Conservation (phyloP, 495 filamentous ascomycete genomes). For the Aspergillus saccharolyticus region DNA sequence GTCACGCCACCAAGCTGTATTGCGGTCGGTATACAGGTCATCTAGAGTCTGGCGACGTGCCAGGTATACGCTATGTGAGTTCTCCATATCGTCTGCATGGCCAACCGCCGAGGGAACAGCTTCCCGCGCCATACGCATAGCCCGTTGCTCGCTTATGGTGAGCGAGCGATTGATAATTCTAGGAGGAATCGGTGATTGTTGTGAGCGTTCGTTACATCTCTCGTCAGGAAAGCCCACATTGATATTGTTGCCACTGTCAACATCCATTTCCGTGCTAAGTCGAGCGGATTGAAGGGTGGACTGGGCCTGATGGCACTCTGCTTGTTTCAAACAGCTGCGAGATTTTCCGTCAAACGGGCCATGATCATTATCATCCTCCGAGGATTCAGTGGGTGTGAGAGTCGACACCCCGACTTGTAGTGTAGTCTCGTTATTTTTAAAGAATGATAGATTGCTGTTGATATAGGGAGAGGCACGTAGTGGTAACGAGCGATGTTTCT, state of each 20-base stretch:
- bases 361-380: conserved; percentile 32
- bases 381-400: conserved; percentile 39
- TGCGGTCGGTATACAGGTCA: conserved; percentile 24
- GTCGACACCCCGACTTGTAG: conserved; percentile 23
- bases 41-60: background rate
- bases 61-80: background rate
- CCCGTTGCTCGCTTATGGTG: conserved; percentile 19
- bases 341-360: conserved; percentile 7
- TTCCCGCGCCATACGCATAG: conserved; percentile 17
- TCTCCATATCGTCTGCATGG: too few species aligned
- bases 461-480: conserved; percentile 29
- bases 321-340: background rate
- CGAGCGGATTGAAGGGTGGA: background rate
- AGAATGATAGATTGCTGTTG: conserved; percentile 15
- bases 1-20: conserved; percentile 42
- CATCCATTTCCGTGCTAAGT: conserved; percentile 33
- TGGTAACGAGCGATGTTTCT: conserved; percentile 34
- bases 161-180: conserved; percentile 29
- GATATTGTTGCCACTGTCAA: conserved; percentile 49
- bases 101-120: conserved; percentile 12
- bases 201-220: conserved; percentile 27
- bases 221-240: conserved; percentile 9
- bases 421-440: conserved; percentile 13
- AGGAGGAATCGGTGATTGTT: conserved; percentile 49
- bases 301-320: conserved; percentile 1